Base-by-base conservation (phyloP, 106 monocot genomes). In the Dioscorea zingiberensis region DNA sequence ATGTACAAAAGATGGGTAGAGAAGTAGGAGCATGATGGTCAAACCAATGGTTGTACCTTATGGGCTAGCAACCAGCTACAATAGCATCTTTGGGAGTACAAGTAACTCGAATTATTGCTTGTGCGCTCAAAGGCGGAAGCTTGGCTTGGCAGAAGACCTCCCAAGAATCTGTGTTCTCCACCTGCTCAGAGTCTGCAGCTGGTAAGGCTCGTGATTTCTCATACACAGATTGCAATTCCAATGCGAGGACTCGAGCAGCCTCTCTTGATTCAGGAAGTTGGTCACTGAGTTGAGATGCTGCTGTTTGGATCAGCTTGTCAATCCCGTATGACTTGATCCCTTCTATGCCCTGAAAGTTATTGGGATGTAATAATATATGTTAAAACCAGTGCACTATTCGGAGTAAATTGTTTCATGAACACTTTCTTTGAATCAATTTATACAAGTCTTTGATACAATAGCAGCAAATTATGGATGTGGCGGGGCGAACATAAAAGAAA, bases 231-330 rank as follows among this genome's bases (percentile, higher is more conserved):
- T 77, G 84, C 58, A 89, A 66, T 62, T 89, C 78, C 26, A 77
- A n/a, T 11, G 74, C 74, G 8, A 90, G 89, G 56, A 58, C 48
- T 75, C 95, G 81, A 68, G 95, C 95, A 44, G 95, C 87, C 69
- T 97, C 95, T 51, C 95, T 78, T 21, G 95, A 97, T 60, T 91
- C 95, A 10, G 95, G 95, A 57, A 97, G 88, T 49, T 83, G 91
- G 73, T 97, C 95, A 10, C 78, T 88, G 5, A 97, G 85, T 53
- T 97, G 95, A 70, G 88, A 57, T 57, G 91, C 88, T 15, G 91
- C 88, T 44, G 91, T 78, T 71, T 84, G 83, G 59, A 91, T 71
- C 18, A 97, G 74, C 49, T 91, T 91, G 47, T 88, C 87, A 2
- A 97, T 97, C 17, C 95, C 95, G 46, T 88, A 91, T n/a, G 25